Evolutionary conservation across 2,329 filamentous ascomycete species (phyloP).

Genomic region (Rutstroemia sydowiana): DNA sequence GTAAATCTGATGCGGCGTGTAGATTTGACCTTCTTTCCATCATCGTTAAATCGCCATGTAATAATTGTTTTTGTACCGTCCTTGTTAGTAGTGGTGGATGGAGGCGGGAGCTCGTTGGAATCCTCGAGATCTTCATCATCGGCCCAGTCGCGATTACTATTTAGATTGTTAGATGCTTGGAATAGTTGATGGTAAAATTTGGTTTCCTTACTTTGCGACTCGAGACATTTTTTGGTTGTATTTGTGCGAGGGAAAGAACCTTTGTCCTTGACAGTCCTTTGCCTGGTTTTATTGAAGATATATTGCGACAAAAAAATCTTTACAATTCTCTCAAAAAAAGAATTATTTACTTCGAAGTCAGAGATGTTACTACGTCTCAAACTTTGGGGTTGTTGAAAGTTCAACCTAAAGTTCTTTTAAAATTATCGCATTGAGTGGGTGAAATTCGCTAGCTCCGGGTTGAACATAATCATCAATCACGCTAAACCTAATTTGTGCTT

Average conservation of each 20-base stretch:
- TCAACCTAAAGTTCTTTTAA: constrained; percentile 7
- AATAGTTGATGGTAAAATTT: background rate
- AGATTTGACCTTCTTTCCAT: constrained; percentile 93
- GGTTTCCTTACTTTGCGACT: constrained; percentile 36
- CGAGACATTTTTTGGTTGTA: constrained; percentile 35
- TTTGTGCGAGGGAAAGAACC: background rate
- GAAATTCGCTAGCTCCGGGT: constrained; percentile 9
- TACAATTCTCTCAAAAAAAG: background rate
- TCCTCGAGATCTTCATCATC: constrained; percentile 77
- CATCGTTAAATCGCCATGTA: constrained; percentile 83
- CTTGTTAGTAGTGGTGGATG: constrained; percentile 91
- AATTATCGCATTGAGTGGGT: constrained; percentile 11
- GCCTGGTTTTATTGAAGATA: background rate
- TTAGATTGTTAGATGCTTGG: constrained; percentile 15
- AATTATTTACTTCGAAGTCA: constrained; percentile 5
- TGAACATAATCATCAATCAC: background rate
- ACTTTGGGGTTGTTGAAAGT: constrained; percentile 7
- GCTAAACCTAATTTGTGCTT: constrained; percentile 1
- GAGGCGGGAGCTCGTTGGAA: constrained; percentile 62
- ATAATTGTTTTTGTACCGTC: constrained; percentile 96
- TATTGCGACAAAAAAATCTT: background rate
- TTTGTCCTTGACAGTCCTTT: background rate
- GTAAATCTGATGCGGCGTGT: constrained; percentile 92
- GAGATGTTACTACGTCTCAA: constrained; percentile 4
- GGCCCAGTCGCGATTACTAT: constrained; percentile 65